These are phyloP conservation scores for Talaromyces sp. DNA, from an alignment of 2,329 filamentous ascomycete species.

Conservation along the genomic window DNA sequence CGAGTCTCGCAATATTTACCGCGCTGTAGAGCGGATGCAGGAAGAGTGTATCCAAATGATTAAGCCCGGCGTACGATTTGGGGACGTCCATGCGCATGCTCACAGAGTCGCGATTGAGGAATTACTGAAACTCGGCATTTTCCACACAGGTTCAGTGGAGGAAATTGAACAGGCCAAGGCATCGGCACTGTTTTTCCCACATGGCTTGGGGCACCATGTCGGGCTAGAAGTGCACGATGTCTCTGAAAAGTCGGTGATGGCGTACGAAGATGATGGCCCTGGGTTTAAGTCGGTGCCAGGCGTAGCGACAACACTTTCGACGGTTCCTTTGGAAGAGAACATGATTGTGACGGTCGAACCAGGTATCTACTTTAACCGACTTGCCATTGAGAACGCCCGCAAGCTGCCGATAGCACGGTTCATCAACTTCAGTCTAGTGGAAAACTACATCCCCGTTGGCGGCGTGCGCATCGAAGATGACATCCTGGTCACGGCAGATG, in stretches of 20 bases:
- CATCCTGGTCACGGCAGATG: slow-evolving; percentile 63
- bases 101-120: slow-evolving; percentile 79
- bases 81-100: slow-evolving; percentile 73
- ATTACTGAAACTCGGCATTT: slow-evolving; percentile 67
- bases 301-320: slow-evolving; percentile 22
- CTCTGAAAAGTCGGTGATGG: slow-evolving; percentile 30
- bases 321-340: slow-evolving; percentile 41
- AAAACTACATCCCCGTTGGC: slow-evolving; percentile 37
- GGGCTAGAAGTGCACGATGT: slow-evolving; percentile 43
- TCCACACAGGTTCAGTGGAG: slow-evolving; percentile 55
- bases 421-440: slow-evolving; percentile 35
- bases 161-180: slow-evolving; percentile 33
- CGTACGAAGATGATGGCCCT: slow-evolving; percentile 14
- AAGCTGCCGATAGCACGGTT: slow-evolving; percentile 26
- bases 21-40: slow-evolving; percentile 84
- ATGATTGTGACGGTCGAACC: slow-evolving; percentile 55
- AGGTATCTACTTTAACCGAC: slow-evolving; percentile 42
- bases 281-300: slow-evolving; percentile 12
- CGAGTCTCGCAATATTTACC: slow-evolving; percentile 70
- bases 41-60: slow-evolving; percentile 67
- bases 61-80: slow-evolving; percentile 70
- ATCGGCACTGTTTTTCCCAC: slow-evolving; percentile 37
- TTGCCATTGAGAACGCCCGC: slow-evolving; percentile 31
- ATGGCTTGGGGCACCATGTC: slow-evolving; percentile 56
- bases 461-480: slow-evolving; percentile 50